Evolutionary conservation across 345 rosid genomes (phyloP).

Genomic region (Nephelium lappaceum): DNA sequence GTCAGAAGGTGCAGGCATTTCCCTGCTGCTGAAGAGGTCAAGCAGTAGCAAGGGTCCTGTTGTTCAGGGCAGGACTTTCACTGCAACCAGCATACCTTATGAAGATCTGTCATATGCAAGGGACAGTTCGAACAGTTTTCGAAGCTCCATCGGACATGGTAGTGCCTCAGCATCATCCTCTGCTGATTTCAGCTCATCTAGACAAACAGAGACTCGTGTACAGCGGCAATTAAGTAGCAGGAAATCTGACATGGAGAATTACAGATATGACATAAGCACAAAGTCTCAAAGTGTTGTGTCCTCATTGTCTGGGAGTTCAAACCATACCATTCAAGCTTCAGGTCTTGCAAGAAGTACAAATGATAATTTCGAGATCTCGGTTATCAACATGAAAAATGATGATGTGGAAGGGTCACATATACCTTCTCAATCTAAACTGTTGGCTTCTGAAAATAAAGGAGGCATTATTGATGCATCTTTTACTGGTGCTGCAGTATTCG

Average conservation of each 20-base stretch:
- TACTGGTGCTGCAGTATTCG: constrained; percentile 21
- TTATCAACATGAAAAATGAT: constrained; percentile 34
- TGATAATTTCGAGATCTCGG: constrained; percentile 45
- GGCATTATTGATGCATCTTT: constrained; percentile 31
- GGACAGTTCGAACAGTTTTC: constrained; percentile 64
- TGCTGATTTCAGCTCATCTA: constrained; percentile 67
- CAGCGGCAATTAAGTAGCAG: constrained; percentile 71
- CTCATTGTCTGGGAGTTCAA: constrained; percentile 60
- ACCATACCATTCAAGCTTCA: constrained; percentile 48
- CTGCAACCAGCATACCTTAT: constrained; percentile 56
- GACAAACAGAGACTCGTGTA: constrained; percentile 60
- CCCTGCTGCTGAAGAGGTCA: constrained; percentile 79
- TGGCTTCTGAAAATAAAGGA: constrained; percentile 40
- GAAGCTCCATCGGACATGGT: constrained; percentile 80
- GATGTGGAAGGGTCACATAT: constrained; percentile 40
- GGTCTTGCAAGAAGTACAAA: constrained; percentile 47
- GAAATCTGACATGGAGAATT: constrained; percentile 69
- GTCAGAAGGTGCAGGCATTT: constrained; percentile 61
- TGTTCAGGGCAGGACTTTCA: constrained; percentile 63
- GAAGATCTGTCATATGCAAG: constrained; percentile 76
- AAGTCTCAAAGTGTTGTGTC: constrained; percentile 65
- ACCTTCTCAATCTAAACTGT: constrained; percentile 39
- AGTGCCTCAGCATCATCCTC: constrained; percentile 87
- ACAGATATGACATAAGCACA: constrained; percentile 51
- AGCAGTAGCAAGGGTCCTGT: constrained; percentile 76